Base-by-base conservation (phyloP, 2,329 filamentous ascomycete species). In the Ampelomyces quisqualis region DNA sequence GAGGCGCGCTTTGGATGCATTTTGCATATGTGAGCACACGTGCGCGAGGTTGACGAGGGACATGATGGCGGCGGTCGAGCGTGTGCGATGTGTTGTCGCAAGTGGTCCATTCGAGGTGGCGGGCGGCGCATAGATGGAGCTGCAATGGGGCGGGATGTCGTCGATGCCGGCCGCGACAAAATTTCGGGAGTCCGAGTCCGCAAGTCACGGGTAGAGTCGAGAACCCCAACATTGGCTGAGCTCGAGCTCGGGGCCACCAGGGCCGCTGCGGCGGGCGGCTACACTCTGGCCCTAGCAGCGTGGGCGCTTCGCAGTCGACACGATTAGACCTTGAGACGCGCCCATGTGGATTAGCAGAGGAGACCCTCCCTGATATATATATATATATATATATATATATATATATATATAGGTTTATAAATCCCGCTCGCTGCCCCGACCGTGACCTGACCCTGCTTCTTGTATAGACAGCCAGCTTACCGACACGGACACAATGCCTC, bases 1-100 rank as follows among this genome's bases (percentile, higher is more conserved):
- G 0, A 96, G 81, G 1, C 85, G 83, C n/a, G 87, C 88, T 60
- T 83, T 83, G 41, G 86, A 86, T 54, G 87, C 88, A 75, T 96
- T 96, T 69, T 93, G 88, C 42, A 96, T 78, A 74, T 95, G 90
- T 54, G 89, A 90, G 77, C 88, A 94, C 72, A 90, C 82, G 75
- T 91, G 76, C 58, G 82, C 78, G 51, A 95, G 79, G 70, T 85
- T 81, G 64, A 80, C 75, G 71, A 95, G 79, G 59, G 84, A 87
- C 84, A 88, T 87, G 53, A 45, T 54, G 61, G 51, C 40, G 42
- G n/a, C 34, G 44, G 48, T 38, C 43, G 29, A 14, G 40, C 37
- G 40, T 34, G 37, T 38, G 35, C n/a, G n/a, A n/a, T n/a, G n/a
- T n/a, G n/a, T n/a, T n/a, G n/a, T n/a, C 42, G 41, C 49, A 47